These are phyloP conservation scores for Chrysanthemum lavandulifolium DNA, from an alignment of 129 eudicot genomes.

Conservation along the genomic window DNA sequence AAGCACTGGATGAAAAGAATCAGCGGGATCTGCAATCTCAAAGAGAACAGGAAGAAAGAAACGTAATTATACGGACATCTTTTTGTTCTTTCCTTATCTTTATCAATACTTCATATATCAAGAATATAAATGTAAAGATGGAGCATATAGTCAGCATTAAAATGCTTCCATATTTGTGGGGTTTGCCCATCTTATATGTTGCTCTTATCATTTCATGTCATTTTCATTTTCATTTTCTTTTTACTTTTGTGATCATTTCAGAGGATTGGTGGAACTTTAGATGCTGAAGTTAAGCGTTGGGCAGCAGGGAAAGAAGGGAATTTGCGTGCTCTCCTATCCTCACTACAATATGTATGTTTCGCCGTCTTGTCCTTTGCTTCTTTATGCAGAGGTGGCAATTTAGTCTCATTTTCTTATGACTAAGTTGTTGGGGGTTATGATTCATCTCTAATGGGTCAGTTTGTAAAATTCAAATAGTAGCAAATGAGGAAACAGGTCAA, in stretches of 20 bases:
- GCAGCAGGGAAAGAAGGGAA: constrained; percentile 8
- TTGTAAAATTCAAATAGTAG: too few relatives aligned
- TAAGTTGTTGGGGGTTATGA: not conserved
- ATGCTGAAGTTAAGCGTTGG: not conserved
- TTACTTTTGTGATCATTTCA: not conserved
- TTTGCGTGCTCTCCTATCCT: constrained; percentile 1
- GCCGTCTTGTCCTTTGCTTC: not conserved
- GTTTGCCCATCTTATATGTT: not conserved
- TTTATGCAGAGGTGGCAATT: not conserved
- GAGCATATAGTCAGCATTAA: not conserved
- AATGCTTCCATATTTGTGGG: not conserved
- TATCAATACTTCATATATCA: not conserved
- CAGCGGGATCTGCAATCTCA: constrained; percentile 7
- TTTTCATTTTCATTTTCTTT: not conserved
- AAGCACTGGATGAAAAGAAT: constrained; percentile 8
- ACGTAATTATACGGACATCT: not conserved
- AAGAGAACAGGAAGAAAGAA: not conserved
- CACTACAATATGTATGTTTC: constrained; percentile 8
- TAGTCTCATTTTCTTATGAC: not conserved
- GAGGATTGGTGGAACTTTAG: constrained; percentile 8
- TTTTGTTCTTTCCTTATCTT: not conserved
- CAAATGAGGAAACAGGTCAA: too few relatives aligned
- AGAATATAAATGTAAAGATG: not conserved
- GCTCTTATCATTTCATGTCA: not conserved
- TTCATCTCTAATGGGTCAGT: not conserved